Evolutionary conservation across 2,329 filamentous ascomycete species (phyloP).

Genomic region (Lachnellula suecica): DNA sequence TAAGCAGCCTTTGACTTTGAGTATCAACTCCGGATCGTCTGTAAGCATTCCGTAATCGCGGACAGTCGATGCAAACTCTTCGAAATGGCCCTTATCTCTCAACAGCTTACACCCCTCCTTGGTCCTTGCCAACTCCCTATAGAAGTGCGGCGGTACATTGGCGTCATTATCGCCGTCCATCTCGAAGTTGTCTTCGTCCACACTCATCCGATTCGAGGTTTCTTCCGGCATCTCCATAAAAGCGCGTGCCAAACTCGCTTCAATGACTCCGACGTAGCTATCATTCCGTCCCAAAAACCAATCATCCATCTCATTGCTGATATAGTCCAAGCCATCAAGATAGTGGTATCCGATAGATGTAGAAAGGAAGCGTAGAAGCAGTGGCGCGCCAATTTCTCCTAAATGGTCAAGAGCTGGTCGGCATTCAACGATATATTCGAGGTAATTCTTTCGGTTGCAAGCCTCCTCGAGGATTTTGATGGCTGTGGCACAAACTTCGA

Average conservation of each 20-base stretch:
- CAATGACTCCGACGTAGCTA: slow-evolving; percentile 89
- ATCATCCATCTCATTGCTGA: slow-evolving; percentile 99
- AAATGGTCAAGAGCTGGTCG: slow-evolving; percentile 91
- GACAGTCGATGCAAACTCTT: slow-evolving; percentile 88
- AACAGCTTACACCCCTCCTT: slow-evolving; percentile 88
- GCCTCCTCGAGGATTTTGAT: slow-evolving; percentile 98
- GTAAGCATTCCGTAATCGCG: slow-evolving; percentile 82
- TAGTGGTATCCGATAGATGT: slow-evolving; percentile 98
- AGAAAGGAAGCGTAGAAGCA: slow-evolving; percentile 88
- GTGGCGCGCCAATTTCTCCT: slow-evolving; percentile 91
- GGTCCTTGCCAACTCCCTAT: slow-evolving; percentile 89
- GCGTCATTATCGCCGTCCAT: slow-evolving; percentile 44
- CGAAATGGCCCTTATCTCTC: slow-evolving; percentile 91
- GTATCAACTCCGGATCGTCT: slow-evolving; percentile 79
- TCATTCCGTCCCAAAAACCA: slow-evolving; percentile 98
- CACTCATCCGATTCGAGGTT: slow-evolving; percentile 30
- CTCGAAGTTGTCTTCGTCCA: slow-evolving; percentile 39
- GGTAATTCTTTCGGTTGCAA: slow-evolving; percentile 85
- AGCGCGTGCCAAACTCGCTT: slow-evolving; percentile 88
- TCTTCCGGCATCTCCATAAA: slow-evolving; percentile 56
- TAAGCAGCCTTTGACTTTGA: slow-evolving; percentile 93
- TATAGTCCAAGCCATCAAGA: slow-evolving; percentile 93
- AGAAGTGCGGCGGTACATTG: slow-evolving; percentile 91
- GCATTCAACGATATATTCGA: slow-evolving; percentile 97
- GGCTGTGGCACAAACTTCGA: slow-evolving; percentile 93